Base-by-base conservation (phyloP, 495 filamentous ascomycete species). In the Penicillium egyptiacum region DNA sequence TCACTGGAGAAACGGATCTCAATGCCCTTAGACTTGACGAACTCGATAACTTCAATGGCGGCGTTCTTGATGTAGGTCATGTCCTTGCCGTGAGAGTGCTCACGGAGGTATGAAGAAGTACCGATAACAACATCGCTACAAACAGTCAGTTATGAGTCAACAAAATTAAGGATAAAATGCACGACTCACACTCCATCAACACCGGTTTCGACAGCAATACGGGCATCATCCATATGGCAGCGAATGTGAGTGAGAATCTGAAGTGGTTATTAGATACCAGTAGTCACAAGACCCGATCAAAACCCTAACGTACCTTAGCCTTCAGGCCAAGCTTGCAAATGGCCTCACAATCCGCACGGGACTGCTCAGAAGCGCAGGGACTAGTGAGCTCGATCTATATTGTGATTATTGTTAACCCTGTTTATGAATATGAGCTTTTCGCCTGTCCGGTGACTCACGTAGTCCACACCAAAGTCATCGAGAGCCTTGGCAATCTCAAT, bases 261-360 rank as follows among this genome's bases (percentile, higher is more conserved):
- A 59, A 63, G 8, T n/a, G 20, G 26, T 0, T 10, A 31, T 50
- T 37, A 42, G 33, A 39, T 19, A 20, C 23, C 39, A 51, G 35
- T 22, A 17, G 20, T 20, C 51, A 23, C 43, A 43, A 44, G 40
- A 37, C 50, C 40, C 41, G 25, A 6, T 10, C 25, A 9, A 31
- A 49, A 20, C 22, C 10, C 16, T 37, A 35, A 70, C 72, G 31
- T 73, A 86, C 83, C 81, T 87, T 88, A 57, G 84, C 80, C 78
- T 92, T 94, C 66, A 93, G 80, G 53, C 88, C 90, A 50, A 96
- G 86, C 82, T 92, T 91, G 88, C 90, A 95, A 62, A 96, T 96
- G 40, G 86, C 85, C 71, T 90, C 86, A 67, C 89, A 92, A 75
- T 93, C 90, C 64, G 74, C 70, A 62, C 86, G 82, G 57, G 89